Percentiles rank a stretch among this genome's conserved stretches.
phyloP scores from a whole-genome alignment of 2,329 filamentous ascomycete species.

The Neopestalotiopsis clavispora region DNA sequence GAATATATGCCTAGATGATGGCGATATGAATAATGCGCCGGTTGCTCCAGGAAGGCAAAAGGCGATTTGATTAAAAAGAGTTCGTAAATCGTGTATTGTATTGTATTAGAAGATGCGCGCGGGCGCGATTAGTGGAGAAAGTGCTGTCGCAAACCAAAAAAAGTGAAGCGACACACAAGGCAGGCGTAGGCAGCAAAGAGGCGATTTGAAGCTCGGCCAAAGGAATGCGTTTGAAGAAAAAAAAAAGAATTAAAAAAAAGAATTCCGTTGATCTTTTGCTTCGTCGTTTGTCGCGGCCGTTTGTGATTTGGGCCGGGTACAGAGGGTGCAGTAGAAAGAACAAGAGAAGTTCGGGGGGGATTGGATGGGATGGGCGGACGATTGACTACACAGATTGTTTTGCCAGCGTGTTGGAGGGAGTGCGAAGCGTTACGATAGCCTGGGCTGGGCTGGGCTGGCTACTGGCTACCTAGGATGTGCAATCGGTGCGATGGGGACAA shows the following conservation, averaged over 20 bases:
- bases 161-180: constrained; percentile 13
- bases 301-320: constrained; percentile 15
- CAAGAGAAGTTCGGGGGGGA: constrained; percentile 12
- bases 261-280: background rate
- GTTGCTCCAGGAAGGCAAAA: background rate
- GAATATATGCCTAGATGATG: background rate
- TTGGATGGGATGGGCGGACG: constrained; percentile 1
- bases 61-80: constrained; percentile 8
- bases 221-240: constrained; percentile 21
- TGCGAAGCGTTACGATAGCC: constrained; percentile 21
- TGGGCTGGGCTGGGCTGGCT: background rate
- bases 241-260: constrained; percentile 6
- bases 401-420: constrained; percentile 13
- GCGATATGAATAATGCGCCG: constrained; percentile 4
- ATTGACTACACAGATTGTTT: constrained; percentile 22
- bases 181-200: background rate
- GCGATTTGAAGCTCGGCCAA: constrained; percentile 10
- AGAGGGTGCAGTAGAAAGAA: constrained; percentile 21
- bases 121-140: constrained; percentile 22
- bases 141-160: constrained; percentile 14
- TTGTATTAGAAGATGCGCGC: constrained; percentile 20
- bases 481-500: background rate
- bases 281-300: constrained; percentile 14
- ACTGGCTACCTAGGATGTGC: background rate
- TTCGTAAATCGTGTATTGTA: constrained; percentile 18